phyloP scores from a whole-genome alignment of 139 green algal genomes.

The Pseudopediastrum boryanum region DNA sequence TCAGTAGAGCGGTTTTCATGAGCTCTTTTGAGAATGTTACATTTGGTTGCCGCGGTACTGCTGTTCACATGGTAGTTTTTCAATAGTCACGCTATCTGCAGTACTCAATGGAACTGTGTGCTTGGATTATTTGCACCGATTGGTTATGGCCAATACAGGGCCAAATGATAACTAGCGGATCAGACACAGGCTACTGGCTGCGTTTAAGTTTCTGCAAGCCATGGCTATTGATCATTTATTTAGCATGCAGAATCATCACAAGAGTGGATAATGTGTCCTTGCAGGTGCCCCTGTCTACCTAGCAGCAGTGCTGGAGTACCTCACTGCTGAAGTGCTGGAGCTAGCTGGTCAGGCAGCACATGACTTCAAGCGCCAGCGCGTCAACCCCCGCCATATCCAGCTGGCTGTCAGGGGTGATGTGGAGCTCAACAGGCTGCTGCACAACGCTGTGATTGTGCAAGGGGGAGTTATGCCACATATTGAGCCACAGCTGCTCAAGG shows the following conservation, averaged over 20 bases:
- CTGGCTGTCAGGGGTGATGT: not conserved
- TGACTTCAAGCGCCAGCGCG: conserved; percentile 80
- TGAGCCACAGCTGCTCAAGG: not conserved
- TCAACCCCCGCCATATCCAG: not conserved
- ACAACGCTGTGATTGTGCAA: not conserved
- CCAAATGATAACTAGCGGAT: not conserved
- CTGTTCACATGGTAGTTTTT: too few relatives aligned
- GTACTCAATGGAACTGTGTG: too few relatives aligned
- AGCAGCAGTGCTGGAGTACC: conserved; percentile 69
- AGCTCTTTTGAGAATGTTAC: too few relatives aligned
- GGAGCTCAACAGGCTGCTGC: not conserved
- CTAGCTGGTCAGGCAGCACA: conserved; percentile 82
- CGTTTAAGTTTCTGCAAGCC: not conserved
- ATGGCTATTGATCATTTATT: not conserved
- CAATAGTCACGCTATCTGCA: too few relatives aligned
- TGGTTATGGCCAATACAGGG: too few relatives aligned
- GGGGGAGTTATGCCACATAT: not conserved
- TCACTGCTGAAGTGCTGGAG: conserved; percentile 76
- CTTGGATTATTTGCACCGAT: too few relatives aligned
- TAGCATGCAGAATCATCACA: not conserved
- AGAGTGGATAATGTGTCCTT: too few relatives aligned
- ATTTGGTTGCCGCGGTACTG: too few relatives aligned
- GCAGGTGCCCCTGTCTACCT: conserved; percentile 70
- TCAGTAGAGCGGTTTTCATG: too few relatives aligned
- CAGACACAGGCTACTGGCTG: not conserved